Evolutionary conservation across 2,329 filamentous ascomycete species (phyloP).

Genomic region (Fusarium multiceps): DNA sequence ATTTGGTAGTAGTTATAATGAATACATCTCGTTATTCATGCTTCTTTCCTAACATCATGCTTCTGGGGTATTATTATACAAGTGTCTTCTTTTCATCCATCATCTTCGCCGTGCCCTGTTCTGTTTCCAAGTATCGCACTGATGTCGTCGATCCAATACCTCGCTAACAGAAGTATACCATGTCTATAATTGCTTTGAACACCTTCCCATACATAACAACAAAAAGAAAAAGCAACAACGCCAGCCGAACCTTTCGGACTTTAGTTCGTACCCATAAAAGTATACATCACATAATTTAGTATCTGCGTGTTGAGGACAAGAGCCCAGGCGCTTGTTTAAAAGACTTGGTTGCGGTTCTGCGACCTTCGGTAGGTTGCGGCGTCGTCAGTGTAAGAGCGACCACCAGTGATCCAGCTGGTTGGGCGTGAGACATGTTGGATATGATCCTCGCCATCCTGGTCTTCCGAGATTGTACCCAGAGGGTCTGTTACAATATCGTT

Average conservation of each 20-base stretch:
- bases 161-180: conserved; percentile 23
- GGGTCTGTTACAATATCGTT: conserved; percentile 47
- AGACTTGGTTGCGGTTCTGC: conserved; percentile 39
- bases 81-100: conserved; percentile 23
- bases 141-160: conserved; percentile 15
- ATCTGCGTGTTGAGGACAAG: conserved; percentile 1
- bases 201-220: conserved; percentile 2
- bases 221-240: conserved; percentile 29
- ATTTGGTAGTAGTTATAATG: not conserved
- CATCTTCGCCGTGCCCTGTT: conserved; percentile 17
- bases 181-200: conserved; percentile 37
- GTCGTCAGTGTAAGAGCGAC: conserved; percentile 44
- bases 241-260: conserved; percentile 24
- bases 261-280: conserved; percentile 24
- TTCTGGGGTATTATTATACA: conserved; percentile 44
- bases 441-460: conserved; percentile 43
- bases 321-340: conserved; percentile 5
- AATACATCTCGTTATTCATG: conserved; percentile 3
- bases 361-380: conserved; percentile 37
- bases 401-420: conserved; percentile 37
- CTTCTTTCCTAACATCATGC: conserved; percentile 20
- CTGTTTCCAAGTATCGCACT: conserved; percentile 22
- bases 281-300: conserved; percentile 5
- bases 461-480: conserved; percentile 50
- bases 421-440: conserved; percentile 43